These are phyloP conservation scores for Euptelea pleiosperma DNA, from an alignment of 164 flowering plant genomes.

Conservation along the genomic window DNA sequence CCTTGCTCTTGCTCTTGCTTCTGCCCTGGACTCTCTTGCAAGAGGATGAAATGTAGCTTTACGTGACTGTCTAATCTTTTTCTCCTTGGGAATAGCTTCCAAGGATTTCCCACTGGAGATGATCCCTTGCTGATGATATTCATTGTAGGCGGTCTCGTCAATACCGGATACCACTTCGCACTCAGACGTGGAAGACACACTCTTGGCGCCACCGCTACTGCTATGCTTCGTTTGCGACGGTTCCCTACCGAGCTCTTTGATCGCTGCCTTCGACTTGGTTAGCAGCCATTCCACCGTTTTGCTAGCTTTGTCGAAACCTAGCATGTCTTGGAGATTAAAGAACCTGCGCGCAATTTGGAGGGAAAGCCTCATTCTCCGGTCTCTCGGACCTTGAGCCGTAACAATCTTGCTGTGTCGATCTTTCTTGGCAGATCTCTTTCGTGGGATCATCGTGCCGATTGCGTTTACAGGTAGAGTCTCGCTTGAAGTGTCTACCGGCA, in stretches of 20 bases:
- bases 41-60: conserved; percentile 17
- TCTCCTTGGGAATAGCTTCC: conserved; percentile 7
- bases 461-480: background rate
- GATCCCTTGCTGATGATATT: background rate
- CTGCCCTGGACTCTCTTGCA: conserved; percentile 36
- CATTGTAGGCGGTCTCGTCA: conserved; percentile 8
- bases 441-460: conserved; percentile 3
- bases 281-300: conserved; percentile 75
- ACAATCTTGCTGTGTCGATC: conserved; percentile 79
- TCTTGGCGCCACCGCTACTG: conserved; percentile 9
- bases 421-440: conserved; percentile 33
- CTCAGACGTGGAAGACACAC: conserved; percentile 29
- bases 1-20: conserved; percentile 56
- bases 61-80: conserved; percentile 14
- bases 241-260: conserved; percentile 33
- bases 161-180: conserved; percentile 32
- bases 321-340: conserved; percentile 64
- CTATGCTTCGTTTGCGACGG: conserved; percentile 1
- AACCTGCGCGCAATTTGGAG: conserved; percentile 61
- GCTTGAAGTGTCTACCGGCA: background rate
- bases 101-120: conserved; percentile 3
- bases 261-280: conserved; percentile 42
- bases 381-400: conserved; percentile 64
- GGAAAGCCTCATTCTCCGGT: conserved; percentile 76
- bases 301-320: conserved; percentile 71